Conservation (phyloP, 2,329 filamentous ascomycete genomes). For the Sarocladiaceae sp. region DNA sequence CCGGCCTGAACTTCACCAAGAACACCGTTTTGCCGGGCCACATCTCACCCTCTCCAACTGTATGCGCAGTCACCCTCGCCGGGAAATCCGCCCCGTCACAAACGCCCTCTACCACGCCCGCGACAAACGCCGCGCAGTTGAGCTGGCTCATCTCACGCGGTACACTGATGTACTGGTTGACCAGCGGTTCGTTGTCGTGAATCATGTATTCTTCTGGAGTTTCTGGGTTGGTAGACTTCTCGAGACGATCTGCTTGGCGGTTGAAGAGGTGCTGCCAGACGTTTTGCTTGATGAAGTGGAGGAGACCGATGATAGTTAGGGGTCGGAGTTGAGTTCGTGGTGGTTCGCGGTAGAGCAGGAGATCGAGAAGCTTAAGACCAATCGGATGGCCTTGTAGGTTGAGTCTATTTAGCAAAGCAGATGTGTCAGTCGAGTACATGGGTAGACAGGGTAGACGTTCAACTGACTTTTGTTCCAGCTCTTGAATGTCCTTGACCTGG, state of each 20-base stretch:
- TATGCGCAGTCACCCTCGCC: constrained; percentile 86
- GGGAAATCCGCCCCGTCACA: constrained; percentile 91
- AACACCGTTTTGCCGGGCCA: constrained; percentile 98
- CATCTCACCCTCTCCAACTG: constrained; percentile 69
- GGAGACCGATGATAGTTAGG: constrained; percentile 80
- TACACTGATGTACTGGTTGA: constrained; percentile 90
- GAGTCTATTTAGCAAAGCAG: constrained; percentile 48
- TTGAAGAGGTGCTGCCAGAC: constrained; percentile 91
- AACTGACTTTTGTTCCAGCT: constrained; percentile 80
- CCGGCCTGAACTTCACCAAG: constrained; percentile 85
- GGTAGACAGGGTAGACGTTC: too few species aligned
- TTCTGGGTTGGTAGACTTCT: constrained; percentile 76
- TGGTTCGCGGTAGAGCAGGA: constrained; percentile 81
- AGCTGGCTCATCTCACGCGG: constrained; percentile 94
- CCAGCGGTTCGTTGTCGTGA: constrained; percentile 93
- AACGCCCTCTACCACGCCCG: constrained; percentile 90
- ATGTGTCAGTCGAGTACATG: background rate
- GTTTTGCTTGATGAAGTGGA: constrained; percentile 92
- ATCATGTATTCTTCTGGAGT: constrained; percentile 98
- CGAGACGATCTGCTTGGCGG: constrained; percentile 85
- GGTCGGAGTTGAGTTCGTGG: constrained; percentile 70
- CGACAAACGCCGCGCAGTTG: constrained; percentile 94
- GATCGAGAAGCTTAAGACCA: constrained; percentile 89
- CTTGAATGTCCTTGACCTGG: constrained; percentile 85
- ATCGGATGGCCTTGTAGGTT: constrained; percentile 92